Base-by-base conservation (phyloP, 768 basidiomycete species). In the Neoboletus subvelutipes region DNA sequence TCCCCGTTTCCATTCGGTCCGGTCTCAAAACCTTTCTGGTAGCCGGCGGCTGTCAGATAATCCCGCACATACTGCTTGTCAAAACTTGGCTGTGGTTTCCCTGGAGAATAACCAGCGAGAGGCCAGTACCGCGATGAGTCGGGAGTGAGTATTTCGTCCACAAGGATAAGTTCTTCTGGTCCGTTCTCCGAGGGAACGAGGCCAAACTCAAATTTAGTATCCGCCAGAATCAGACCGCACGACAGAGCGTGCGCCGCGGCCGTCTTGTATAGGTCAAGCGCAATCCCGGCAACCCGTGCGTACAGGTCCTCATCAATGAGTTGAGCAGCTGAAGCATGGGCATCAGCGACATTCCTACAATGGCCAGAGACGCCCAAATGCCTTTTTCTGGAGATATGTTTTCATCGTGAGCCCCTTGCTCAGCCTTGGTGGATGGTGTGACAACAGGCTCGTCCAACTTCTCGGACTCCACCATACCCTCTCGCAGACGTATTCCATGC, bases 121-220 rank as follows among this genome's bases (percentile, higher is more conserved):
- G 94, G 92, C 97, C 97, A 98, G 77, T 98, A 99, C 33, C 96
- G 83, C 18, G 94, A 97, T 13, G 94, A 98, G 72, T 99, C 97
- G 20, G 96, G 95, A 0, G 97, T 98, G 52, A 99, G 82, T n/a
- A 91, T 83, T 69, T 99, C 97, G 72, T 99, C 97, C 62, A 98
- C 87, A 47, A 98, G 82, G 59, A 96, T 90, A 24, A 98, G 78
- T 26, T 83, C 73, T 72, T 78, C 63, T 69, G 69, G 7, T 63
- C 63, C 65, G 36, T 62, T 62, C 10, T 66, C 54, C 9, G 76
- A 72, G 4, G 76, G 77, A 47, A 94, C 66, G 43, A 98, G 82
- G 6, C 97, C 97, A 67, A 99, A 99, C 75, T 98, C 97, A 72
- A 98, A 98, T 71, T 99, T 99, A 40, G 95, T 98, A 73, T 99